Conservation (phyloP, 768 basidiomycete species). For the Goffeauzyma gilvescens region DNA sequence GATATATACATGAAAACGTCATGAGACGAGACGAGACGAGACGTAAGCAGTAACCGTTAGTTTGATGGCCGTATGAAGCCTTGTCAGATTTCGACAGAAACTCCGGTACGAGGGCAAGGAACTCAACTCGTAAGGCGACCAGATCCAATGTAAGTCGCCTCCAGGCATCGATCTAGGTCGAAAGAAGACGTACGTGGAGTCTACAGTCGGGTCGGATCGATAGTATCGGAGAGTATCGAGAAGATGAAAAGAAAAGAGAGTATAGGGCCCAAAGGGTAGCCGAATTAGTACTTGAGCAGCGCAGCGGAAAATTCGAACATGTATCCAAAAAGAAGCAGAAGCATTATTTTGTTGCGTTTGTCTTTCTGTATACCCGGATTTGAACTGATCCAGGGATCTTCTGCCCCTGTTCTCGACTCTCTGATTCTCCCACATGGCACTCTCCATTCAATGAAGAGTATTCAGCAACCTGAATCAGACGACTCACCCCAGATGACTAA, state of each 20-base stretch:
- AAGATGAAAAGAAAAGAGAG: neutral
- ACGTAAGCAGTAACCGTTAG: neutral
- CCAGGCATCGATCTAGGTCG: slow-evolving; percentile 67
- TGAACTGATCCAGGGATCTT: too few species aligned
- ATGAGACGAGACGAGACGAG: neutral
- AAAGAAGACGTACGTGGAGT: slow-evolving; percentile 23
- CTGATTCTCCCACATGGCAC: too few species aligned
- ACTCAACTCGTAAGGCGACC: slow-evolving; percentile 53
- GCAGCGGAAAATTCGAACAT: too few species aligned
- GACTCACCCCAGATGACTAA: slow-evolving; percentile 25
- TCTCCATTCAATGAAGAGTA: too few species aligned
- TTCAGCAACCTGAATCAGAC: neutral
- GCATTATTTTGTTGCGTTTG: too few species aligned
- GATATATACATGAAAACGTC: too few species aligned
- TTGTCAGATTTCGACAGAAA: too few species aligned
- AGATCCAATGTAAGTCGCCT: slow-evolving; percentile 80
- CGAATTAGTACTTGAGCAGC: too few species aligned
- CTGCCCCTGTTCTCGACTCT: neutral
- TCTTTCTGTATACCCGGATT: too few species aligned
- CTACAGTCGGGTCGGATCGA: slow-evolving; percentile 3
- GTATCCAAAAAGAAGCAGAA: too few species aligned
- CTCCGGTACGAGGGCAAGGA: neutral
- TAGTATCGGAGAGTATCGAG: neutral
- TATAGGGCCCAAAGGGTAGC: neutral
- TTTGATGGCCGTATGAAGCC: too few species aligned